Base-by-base conservation (phyloP, 2,329 filamentous ascomycete genomes). In the Alternaria ventricosa region DNA sequence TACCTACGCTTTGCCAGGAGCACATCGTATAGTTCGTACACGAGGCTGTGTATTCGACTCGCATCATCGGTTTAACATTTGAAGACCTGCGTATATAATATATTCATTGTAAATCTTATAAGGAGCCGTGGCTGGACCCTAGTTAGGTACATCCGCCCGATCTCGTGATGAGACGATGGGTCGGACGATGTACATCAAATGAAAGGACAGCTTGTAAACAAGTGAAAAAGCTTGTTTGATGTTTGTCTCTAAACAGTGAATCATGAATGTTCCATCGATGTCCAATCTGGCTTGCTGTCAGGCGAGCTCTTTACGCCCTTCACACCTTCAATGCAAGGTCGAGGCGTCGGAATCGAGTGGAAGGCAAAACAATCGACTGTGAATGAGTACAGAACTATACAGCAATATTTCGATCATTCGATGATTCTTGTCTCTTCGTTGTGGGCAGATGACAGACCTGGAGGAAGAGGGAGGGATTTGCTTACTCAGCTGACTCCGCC, bases 321-420 rank as follows among this genome's bases (percentile, higher is more conserved):
- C 36, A 41, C 36, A 41, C 36, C 36, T 41, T 41, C 36, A 11
- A 3, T 18, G 9, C 36, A 6, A 41, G 36, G 4, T 5, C 1
- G 9, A 18, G n/a, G 4, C 36, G 9, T 41, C 5, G 36, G n/a
- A 41, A 41, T 18, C 5, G 15, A 41, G 36, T 18, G 36, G 9
- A 41, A 18, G 9, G 3, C 11, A 0, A 6, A 18, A 6, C n/a
- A 41, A 10, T 41, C 2, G n/a, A 41, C 36, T 41, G 36, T 41
- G 36, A 18, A 41, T 41, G 36, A 3, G 1, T 41, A 2, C 8
- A 1, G 1, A 11, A 0, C 3, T 3, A 0, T 41, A 41, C 15
- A 41, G 36, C n/a, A 10, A 41, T 41, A 5, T 10, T 18, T 41
- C n/a, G 3, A 11, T 41, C 0, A 11, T 11, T 18, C n/a, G 11